Base-by-base conservation (phyloP, 768 basidiomycete genomes). In the Pulveroboletus sp. region DNA sequence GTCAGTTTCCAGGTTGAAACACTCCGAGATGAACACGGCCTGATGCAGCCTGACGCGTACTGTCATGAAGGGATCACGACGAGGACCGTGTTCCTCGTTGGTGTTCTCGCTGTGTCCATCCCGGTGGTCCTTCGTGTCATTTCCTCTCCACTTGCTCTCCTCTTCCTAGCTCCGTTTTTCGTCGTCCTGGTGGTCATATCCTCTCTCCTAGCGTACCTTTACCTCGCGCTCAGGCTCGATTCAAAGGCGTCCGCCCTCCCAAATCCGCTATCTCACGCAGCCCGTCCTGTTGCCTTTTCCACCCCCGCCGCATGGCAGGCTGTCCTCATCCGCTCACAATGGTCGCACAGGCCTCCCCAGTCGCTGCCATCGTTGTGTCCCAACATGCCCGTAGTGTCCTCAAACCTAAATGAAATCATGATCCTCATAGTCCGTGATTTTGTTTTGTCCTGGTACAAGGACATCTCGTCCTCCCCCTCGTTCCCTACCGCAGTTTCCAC, bases 241-340 rank as follows among this genome's bases (percentile, higher is more conserved):
- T 63, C 73, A 8, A 75, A 62, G 27, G 55, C 62, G 21, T 60
- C 69, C 24, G 55, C 53, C 2, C 49, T 55, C 11, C 55, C 47
- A n/a, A 71, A 74, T 35, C 67, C 67, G 36, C 71, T 84, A n/a
- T 67, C 69, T 10, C 69, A 72, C 48, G 81, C 85, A 0, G 84
- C 90, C 16, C 79, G 82, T 31, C 90, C 90, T 0, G 75, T 94
- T 40, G 78, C 81, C 3, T 95, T 97, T 72, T 90, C 91, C 5
- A 92, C 92, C 3, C 90, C 92, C 21, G 91, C 94, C 48, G 94
- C 93, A 27, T 97, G 94, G 94, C 90, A 94, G 61, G 92, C 86
- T 0, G 87, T 91, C 40, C 74, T 90, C 43, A 92, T 81, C 38
- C 82, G 93, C 27, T 90, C 90, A n/a, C 83, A 87, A 66, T 95